Evolutionary conservation across 768 basidiomycete species (phyloP).

Genomic region (Termitomyces sp.): DNA sequence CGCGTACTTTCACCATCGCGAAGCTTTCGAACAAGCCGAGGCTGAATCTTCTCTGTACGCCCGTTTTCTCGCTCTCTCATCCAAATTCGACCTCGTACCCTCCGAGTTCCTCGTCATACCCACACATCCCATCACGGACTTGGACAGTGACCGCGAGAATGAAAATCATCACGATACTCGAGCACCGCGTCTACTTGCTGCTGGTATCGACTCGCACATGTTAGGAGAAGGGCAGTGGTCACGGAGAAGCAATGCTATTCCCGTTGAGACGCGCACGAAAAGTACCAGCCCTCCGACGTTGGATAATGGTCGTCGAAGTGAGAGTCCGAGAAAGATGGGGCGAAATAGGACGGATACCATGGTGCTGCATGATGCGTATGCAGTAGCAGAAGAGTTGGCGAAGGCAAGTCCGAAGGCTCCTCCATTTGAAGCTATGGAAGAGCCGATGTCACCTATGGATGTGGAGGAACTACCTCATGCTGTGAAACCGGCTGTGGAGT

Average conservation of each 20-base stretch:
- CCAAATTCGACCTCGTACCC: slow-evolving; percentile 79
- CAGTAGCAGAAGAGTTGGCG: slow-evolving; percentile 31
- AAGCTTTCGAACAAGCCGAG: slow-evolving; percentile 87
- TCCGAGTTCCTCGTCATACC: slow-evolving; percentile 83
- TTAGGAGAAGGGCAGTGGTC: slow-evolving; percentile 1
- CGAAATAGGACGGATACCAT: slow-evolving; percentile 71
- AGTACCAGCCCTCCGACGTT: slow-evolving; percentile 23
- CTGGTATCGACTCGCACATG: slow-evolving; percentile 24
- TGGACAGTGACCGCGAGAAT: slow-evolving; percentile 18
- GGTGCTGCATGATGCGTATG: slow-evolving; percentile 51
- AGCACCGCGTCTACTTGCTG: slow-evolving; percentile 37
- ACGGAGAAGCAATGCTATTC: not conserved
- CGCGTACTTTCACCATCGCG: slow-evolving; percentile 93
- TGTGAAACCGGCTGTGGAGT: slow-evolving; percentile 1
- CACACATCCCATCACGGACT: slow-evolving; percentile 22
- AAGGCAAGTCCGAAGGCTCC: slow-evolving; percentile 11
- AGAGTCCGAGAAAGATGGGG: slow-evolving; percentile 46
- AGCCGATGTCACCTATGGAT: slow-evolving; percentile 13
- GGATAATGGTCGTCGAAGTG: slow-evolving; percentile 18
- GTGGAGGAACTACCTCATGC: slow-evolving; percentile 11
- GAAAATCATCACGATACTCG: slow-evolving; percentile 24
- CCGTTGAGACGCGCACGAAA: slow-evolving; percentile 13
- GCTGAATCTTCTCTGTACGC: slow-evolving; percentile 88
- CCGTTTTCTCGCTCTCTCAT: slow-evolving; percentile 82
- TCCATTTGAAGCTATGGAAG: not conserved